Conservation (phyloP, 768 basidiomycete genomes). For the Cystoderma amianthinum region DNA sequence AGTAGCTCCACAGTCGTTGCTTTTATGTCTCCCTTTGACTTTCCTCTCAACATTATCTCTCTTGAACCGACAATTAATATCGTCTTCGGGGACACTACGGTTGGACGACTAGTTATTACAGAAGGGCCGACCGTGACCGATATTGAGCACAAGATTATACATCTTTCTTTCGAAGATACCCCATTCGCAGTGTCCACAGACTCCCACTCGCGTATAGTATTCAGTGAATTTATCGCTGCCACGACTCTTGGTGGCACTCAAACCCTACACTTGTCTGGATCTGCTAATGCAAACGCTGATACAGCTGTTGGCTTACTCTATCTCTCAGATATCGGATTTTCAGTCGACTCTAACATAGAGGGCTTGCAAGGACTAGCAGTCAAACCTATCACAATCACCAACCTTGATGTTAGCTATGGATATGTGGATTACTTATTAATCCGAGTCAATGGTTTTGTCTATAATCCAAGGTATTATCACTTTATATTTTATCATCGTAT, state of each 20-base stretch:
- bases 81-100: slow-evolving; percentile 40
- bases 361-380: slow-evolving; percentile 61
- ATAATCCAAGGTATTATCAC: slow-evolving; percentile 52
- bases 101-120: slow-evolving; percentile 57
- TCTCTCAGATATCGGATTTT: slow-evolving; percentile 49
- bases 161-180: slow-evolving; percentile 50
- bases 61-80: slow-evolving; percentile 54
- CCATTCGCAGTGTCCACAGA: slow-evolving; percentile 51
- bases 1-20: slow-evolving; percentile 56
- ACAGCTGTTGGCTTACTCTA: slow-evolving; percentile 61
- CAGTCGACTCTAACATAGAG: slow-evolving; percentile 48
- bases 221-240: slow-evolving; percentile 54
- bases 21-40: slow-evolving; percentile 63
- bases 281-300: slow-evolving; percentile 46
- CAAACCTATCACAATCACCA: slow-evolving; percentile 46
- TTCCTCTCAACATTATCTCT: slow-evolving; percentile 61
- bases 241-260: slow-evolving; percentile 43
- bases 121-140: slow-evolving; percentile 52
- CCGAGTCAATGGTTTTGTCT: slow-evolving; percentile 50
- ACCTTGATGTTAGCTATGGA: slow-evolving; percentile 63
- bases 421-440: slow-evolving; percentile 64
- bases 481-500: neutral
- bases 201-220: slow-evolving; percentile 40
- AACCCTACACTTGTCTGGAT: slow-evolving; percentile 45
- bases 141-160: slow-evolving; percentile 52